Percentiles rank a stretch among this genome's conserved stretches.
phyloP scores from a whole-genome alignment of 2,329 filamentous ascomycete genomes.

The Parastagonospora avenae region DNA sequence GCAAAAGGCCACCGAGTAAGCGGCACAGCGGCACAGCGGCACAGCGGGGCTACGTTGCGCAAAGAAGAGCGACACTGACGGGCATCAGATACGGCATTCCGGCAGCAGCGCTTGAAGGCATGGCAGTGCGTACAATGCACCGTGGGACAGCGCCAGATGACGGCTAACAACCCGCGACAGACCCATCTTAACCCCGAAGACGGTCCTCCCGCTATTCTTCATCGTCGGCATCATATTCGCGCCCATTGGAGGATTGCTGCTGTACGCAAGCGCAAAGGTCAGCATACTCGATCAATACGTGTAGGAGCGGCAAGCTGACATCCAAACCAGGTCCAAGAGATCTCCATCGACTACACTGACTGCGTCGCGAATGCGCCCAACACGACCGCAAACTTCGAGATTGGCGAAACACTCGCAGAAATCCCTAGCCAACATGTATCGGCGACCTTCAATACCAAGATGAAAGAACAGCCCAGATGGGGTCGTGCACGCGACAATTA shows the following conservation, averaged over 20 bases:
- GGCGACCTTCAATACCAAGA: slow-evolving; percentile 71
- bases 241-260: slow-evolving; percentile 83
- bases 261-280: slow-evolving; percentile 84
- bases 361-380: slow-evolving; percentile 66
- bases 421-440: slow-evolving; percentile 66
- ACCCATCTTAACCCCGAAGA: slow-evolving; percentile 94
- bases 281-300: slow-evolving; percentile 29
- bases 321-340: slow-evolving; percentile 75
- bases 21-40: slow-evolving; percentile 39
- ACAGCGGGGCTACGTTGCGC: slow-evolving; percentile 8
- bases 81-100: slow-evolving; percentile 83
- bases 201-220: slow-evolving; percentile 89
- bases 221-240: slow-evolving; percentile 89
- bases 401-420: slow-evolving; percentile 43
- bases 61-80: slow-evolving; percentile 25
- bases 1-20: slow-evolving; percentile 86
- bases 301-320: slow-evolving; percentile 13
- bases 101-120: slow-evolving; percentile 95
- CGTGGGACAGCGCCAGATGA: background rate
- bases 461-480: slow-evolving; percentile 41
- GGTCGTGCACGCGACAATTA: slow-evolving; percentile 45
- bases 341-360: slow-evolving; percentile 86
- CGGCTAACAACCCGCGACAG: slow-evolving; percentile 58
- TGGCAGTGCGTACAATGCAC: slow-evolving; percentile 77
- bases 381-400: slow-evolving; percentile 21